These are phyloP conservation scores for Cutaneotrichosporon dermatis DNA, from an alignment of 1,284 basidiomycete species.

Conservation along the genomic window DNA sequence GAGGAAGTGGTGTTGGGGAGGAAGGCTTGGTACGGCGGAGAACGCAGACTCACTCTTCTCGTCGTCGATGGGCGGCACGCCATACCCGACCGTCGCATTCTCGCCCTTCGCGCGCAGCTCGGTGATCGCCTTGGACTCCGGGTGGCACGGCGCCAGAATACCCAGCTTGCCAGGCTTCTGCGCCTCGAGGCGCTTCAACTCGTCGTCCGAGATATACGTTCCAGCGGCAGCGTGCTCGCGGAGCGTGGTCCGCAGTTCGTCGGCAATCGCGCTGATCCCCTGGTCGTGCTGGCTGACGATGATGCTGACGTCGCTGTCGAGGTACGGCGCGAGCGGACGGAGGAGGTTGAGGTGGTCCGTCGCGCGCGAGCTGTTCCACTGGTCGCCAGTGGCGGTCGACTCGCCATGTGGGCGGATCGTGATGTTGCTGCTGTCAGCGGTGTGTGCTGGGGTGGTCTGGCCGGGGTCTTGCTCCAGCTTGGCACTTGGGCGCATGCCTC, in stretches of 20 bases:
- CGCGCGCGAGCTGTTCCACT: conserved; percentile 24
- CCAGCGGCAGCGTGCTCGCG: conserved; percentile 24
- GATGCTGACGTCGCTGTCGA: conserved; percentile 34
- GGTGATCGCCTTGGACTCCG: neutral
- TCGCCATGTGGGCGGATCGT: conserved; percentile 26
- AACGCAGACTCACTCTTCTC: conserved; percentile 3
- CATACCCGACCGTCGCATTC: neutral
- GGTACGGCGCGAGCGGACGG: conserved; percentile 32
- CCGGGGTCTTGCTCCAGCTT: too few species aligned
- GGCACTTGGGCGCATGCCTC: too few species aligned
- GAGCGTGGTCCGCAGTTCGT: conserved; percentile 34
- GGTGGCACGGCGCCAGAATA: conserved; percentile 3
- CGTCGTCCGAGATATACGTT: conserved; percentile 28
- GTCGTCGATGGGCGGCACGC: neutral
- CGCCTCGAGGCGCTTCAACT: conserved; percentile 23
- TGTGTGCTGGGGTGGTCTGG: neutral
- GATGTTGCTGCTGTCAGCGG: conserved; percentile 21
- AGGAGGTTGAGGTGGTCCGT: conserved; percentile 32
- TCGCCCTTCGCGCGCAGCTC: neutral
- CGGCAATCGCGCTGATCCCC: conserved; percentile 37
- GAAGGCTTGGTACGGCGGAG: too few species aligned
- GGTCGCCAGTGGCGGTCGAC: conserved; percentile 32
- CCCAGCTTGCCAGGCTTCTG: neutral
- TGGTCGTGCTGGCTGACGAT: conserved; percentile 45
- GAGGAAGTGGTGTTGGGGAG: too few species aligned